Evolutionary conservation across 345 rosid species (phyloP).

Genomic region (Corymbia maculata): DNA sequence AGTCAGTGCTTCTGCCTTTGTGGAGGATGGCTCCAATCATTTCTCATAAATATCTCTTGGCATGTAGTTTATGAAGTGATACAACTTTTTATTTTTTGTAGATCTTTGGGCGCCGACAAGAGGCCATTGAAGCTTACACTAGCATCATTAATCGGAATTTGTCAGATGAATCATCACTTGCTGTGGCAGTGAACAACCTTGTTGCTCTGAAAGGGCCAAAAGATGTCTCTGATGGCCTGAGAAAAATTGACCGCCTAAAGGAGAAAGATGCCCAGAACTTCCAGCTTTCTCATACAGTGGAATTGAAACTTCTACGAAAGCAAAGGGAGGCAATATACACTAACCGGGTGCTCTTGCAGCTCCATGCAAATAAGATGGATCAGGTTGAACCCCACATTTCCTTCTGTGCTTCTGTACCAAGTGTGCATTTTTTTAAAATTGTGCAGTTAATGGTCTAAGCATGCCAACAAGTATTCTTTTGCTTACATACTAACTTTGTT

Average conservation of each 20-base stretch:
- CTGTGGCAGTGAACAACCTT: slow-evolving; percentile 83
- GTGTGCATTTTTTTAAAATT: not conserved
- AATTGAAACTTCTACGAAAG: slow-evolving; percentile 65
- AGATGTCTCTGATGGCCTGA: slow-evolving; percentile 72
- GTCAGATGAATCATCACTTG: slow-evolving; percentile 78
- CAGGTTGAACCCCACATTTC: slow-evolving; percentile 38
- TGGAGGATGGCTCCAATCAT: not conserved
- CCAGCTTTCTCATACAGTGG: slow-evolving; percentile 60
- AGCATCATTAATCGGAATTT: slow-evolving; percentile 56
- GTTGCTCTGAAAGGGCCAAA: slow-evolving; percentile 69
- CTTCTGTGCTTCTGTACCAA: not conserved
- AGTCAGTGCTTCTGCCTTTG: not conserved
- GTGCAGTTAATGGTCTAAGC: not conserved
- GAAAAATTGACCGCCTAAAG: slow-evolving; percentile 78
- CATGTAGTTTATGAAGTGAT: not conserved
- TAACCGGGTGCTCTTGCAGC: slow-evolving; percentile 76
- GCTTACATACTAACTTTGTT: not conserved
- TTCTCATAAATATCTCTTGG: not conserved
- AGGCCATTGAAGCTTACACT: slow-evolving; percentile 49
- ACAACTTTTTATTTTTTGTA: slow-evolving; percentile 18
- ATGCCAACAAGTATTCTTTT: not conserved
- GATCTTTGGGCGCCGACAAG: slow-evolving; percentile 62
- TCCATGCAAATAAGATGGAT: slow-evolving; percentile 92
- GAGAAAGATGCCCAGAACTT: slow-evolving; percentile 44
- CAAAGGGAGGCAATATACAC: slow-evolving; percentile 75